Conservation (phyloP, 2,329 filamentous ascomycete species). For the Drechmeria coniospora region DNA sequence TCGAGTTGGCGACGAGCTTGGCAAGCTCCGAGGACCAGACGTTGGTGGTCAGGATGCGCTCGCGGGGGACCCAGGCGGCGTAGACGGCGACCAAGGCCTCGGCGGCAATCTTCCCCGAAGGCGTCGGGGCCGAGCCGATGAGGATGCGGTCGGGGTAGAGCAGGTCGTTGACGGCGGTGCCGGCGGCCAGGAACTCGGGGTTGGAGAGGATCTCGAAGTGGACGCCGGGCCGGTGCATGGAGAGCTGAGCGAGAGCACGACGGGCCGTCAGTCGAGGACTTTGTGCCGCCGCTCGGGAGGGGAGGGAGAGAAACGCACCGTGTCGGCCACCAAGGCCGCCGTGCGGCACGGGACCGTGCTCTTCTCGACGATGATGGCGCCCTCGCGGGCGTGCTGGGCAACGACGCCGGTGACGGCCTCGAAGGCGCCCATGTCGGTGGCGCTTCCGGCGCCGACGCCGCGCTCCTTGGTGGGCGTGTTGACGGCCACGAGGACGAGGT, state of each 20-base stretch:
- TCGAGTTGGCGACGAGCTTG: constrained; percentile 66
- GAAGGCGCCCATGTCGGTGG: constrained; percentile 57
- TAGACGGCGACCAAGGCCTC: constrained; percentile 51
- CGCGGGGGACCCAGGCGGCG: constrained; percentile 50
- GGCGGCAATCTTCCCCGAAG: constrained; percentile 45
- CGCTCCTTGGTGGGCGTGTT: constrained; percentile 65
- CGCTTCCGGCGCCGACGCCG: constrained; percentile 53
- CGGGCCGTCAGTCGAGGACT: background rate
- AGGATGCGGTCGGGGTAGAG: constrained; percentile 58
- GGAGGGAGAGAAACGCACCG: constrained; percentile 28
- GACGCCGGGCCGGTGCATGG: constrained; percentile 43
- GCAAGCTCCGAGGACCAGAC: constrained; percentile 65
- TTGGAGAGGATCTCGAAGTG: constrained; percentile 67
- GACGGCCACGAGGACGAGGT: constrained; percentile 61
- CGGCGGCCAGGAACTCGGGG: constrained; percentile 67
- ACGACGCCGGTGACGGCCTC: constrained; percentile 55
- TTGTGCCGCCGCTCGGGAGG: background rate
- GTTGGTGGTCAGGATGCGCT: constrained; percentile 56
- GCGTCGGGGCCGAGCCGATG: constrained; percentile 52
- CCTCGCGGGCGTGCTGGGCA: constrained; percentile 47
- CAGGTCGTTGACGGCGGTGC: constrained; percentile 58
- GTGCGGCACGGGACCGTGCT: constrained; percentile 66
- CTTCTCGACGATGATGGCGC: constrained; percentile 68
- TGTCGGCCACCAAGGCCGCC: constrained; percentile 52
- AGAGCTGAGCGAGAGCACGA: constrained; percentile 23